phyloP scores from a whole-genome alignment of 2,329 filamentous ascomycete genomes.

The Berkeleyomyces rouxiae region DNA sequence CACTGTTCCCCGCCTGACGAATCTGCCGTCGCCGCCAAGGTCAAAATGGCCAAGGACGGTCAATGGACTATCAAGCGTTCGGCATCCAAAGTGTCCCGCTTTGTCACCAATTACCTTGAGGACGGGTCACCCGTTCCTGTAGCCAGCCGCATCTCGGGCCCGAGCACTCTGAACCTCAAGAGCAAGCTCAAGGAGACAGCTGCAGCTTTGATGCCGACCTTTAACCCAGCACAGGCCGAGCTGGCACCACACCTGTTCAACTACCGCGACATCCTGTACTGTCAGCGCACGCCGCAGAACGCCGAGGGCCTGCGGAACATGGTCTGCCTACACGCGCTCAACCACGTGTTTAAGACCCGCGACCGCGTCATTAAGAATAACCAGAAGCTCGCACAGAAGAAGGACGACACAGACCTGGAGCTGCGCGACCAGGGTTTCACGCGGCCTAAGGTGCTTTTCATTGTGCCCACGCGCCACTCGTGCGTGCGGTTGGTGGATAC shows the following conservation, averaged over 20 bases:
- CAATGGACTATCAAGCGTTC: conserved; percentile 35
- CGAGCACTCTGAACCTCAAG: conserved; percentile 47
- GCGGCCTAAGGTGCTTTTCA: conserved; percentile 76
- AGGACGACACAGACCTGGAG: conserved; percentile 49
- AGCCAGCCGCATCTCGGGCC: conserved; percentile 20
- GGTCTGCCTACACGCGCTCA: conserved; percentile 67
- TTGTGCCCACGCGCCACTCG: conserved; percentile 76
- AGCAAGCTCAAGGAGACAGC: conserved; percentile 45
- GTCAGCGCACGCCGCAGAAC: conserved; percentile 52
- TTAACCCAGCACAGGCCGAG: conserved; percentile 45
- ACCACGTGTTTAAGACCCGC: conserved; percentile 87
- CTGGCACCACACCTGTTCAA: conserved; percentile 60
- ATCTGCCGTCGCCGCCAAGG: conserved; percentile 35
- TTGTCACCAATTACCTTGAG: conserved; percentile 31
- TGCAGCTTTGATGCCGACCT: conserved; percentile 34
- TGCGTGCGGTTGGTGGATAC: conserved; percentile 63
- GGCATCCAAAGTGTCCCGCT: conserved; percentile 30
- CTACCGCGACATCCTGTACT: conserved; percentile 68
- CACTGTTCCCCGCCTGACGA: conserved; percentile 62
- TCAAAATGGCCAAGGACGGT: conserved; percentile 32
- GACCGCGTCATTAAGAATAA: conserved; percentile 90
- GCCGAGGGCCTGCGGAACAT: conserved; percentile 53
- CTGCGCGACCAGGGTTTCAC: conserved; percentile 90
- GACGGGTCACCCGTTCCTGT: conserved; percentile 15
- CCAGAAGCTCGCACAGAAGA: conserved; percentile 52